These are phyloP conservation scores for Ampelomyces quisqualis DNA, from an alignment of 2,329 filamentous ascomycete genomes.

Conservation along the genomic window DNA sequence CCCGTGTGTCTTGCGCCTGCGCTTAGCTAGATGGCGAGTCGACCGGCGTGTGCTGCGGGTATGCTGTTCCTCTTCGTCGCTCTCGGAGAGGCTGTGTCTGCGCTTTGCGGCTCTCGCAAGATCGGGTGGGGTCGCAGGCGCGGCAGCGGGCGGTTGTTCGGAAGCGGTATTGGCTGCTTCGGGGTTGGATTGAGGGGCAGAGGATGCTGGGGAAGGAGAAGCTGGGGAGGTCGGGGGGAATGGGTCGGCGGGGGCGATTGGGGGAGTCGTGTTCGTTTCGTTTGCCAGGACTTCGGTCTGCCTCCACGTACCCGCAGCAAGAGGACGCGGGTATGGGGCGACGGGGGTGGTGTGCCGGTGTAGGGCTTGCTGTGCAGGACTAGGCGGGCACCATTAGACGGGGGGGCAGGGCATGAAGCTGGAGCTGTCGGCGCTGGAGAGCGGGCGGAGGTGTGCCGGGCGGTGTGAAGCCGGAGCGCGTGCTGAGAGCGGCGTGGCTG, in stretches of 20 bases:
- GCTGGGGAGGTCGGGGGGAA: constrained; percentile 57
- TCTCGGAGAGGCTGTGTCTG: constrained; percentile 36
- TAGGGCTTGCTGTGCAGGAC: constrained; percentile 12
- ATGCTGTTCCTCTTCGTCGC: constrained; percentile 25
- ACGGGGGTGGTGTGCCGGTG: constrained; percentile 24
- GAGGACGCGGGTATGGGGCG: constrained; percentile 28
- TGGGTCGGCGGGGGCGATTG: constrained; percentile 68
- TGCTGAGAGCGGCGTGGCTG: constrained; percentile 15
- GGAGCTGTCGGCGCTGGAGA: constrained; percentile 7
- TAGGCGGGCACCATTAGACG: constrained; percentile 22
- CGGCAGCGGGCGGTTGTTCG: constrained; percentile 17
- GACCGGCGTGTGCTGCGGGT: constrained; percentile 30
- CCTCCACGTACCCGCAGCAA: constrained; percentile 36
- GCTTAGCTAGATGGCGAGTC: constrained; percentile 45
- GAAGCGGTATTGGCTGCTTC: constrained; percentile 15
- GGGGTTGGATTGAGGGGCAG: constrained; percentile 34
- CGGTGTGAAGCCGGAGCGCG: neutral
- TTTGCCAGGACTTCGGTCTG: constrained; percentile 67
- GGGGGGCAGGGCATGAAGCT: neutral
- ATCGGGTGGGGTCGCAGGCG: constrained; percentile 16
- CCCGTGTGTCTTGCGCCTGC: constrained; percentile 45
- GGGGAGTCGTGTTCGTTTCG: constrained; percentile 61
- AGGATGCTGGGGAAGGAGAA: constrained; percentile 46
- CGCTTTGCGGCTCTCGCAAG: constrained; percentile 31
- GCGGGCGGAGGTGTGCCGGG: constrained; percentile 4